These are phyloP conservation scores for Populus pruinosa DNA, from an alignment of 345 rosid species.

Conservation along the genomic window DNA sequence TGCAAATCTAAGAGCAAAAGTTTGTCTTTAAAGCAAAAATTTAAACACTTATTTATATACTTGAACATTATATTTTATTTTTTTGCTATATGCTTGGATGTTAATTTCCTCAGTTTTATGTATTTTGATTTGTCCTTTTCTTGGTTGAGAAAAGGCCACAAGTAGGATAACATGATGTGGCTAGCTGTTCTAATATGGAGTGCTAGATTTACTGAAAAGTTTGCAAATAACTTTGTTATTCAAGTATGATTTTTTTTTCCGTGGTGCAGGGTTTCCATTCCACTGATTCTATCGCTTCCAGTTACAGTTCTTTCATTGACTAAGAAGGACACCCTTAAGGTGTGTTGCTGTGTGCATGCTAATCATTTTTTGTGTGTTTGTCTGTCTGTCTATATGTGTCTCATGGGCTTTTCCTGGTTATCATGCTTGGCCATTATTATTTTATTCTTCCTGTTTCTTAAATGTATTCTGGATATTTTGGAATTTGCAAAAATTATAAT, in stretches of 20 bases:
- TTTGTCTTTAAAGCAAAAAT: background rate
- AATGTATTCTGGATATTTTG: background rate
- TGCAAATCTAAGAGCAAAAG: background rate
- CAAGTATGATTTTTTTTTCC: constrained; percentile 8
- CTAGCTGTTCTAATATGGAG: background rate
- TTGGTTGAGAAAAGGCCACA: background rate
- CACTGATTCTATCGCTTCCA: constrained; percentile 81
- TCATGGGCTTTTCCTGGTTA: background rate
- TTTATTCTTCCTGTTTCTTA: background rate
- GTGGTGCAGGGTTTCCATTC: constrained; percentile 65
- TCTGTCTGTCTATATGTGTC: background rate
- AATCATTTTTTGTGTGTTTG: background rate
- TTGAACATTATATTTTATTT: background rate
- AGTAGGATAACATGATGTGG: background rate
- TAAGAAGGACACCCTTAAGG: constrained; percentile 69
- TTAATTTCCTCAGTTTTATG: background rate
- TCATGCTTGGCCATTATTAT: background rate
- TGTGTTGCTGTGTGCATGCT: constrained; percentile 18
- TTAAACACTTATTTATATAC: background rate
- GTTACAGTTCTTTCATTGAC: constrained; percentile 78
- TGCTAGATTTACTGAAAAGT: background rate
- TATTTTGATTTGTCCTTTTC: background rate
- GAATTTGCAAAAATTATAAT: background rate
- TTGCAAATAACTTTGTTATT: background rate
- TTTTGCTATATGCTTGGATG: background rate